Evolutionary conservation across 495 filamentous ascomycete genomes (phyloP).

Genomic region (Penicillium simplicissimum): DNA sequence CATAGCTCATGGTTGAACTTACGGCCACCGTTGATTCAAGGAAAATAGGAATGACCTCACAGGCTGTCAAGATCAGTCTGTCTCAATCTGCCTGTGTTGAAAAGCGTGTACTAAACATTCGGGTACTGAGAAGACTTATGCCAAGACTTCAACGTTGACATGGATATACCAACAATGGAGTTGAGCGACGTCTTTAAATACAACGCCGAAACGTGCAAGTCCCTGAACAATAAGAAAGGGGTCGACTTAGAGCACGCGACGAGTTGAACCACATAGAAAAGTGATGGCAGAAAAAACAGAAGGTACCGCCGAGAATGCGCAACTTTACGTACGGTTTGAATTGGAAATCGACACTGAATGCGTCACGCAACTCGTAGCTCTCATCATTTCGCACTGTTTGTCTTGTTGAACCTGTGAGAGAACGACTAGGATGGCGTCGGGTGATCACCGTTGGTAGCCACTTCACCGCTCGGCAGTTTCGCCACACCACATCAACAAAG

Average conservation of each 20-base stretch:
- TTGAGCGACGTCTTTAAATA: not conserved
- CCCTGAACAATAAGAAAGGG: not conserved
- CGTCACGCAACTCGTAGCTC: too few species aligned
- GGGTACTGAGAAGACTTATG: too few species aligned
- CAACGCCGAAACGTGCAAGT: not conserved
- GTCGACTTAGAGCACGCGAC: not conserved
- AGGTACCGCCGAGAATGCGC: not conserved
- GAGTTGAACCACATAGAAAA: not conserved
- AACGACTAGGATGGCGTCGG: too few species aligned
- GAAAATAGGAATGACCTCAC: not conserved
- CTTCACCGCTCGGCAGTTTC: not conserved
- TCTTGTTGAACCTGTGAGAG: too few species aligned
- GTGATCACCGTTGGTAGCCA: too few species aligned
- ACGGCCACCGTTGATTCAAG: not conserved
- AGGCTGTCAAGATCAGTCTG: too few species aligned
- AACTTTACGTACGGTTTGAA: not conserved
- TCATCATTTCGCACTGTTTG: too few species aligned
- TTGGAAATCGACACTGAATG: not conserved
- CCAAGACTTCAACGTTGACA: too few species aligned
- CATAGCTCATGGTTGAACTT: not conserved
- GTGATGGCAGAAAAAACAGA: not conserved
- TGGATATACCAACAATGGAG: not conserved
- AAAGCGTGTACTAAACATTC: too few species aligned
- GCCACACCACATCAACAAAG: not conserved
- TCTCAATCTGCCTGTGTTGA: too few species aligned